Conservation (phyloP, 148 eudicot species). For the Agrostemma githago region DNA sequence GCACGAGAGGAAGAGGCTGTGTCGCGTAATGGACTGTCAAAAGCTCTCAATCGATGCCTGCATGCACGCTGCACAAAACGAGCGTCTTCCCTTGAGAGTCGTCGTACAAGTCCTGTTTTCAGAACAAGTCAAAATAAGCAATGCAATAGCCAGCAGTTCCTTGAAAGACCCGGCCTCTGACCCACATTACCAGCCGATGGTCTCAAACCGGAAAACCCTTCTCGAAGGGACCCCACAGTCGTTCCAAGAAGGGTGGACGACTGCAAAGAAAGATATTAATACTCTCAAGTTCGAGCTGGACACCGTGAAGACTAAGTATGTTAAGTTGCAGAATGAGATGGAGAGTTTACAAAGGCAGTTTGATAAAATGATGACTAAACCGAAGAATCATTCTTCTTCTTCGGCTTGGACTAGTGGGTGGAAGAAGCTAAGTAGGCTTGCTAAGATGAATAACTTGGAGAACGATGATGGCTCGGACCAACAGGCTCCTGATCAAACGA, state of each 20-base stretch:
- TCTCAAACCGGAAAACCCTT: constrained; percentile 59
- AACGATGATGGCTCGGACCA: constrained; percentile 44
- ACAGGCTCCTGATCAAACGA: constrained; percentile 35
- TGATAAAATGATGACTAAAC: constrained; percentile 62
- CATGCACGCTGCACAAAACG: constrained; percentile 97
- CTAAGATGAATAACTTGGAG: constrained; percentile 54
- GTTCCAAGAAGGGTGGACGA: constrained; percentile 94
- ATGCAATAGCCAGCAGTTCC: constrained; percentile 62
- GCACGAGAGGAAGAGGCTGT: constrained; percentile 83
- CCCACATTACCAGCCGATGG: constrained; percentile 57
- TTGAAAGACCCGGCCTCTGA: constrained; percentile 48
- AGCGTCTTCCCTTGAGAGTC: constrained; percentile 79
- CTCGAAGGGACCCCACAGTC: constrained; percentile 95
- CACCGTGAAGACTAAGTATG: constrained; percentile 71
- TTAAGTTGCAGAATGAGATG: constrained; percentile 76
- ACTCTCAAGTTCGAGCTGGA: constrained; percentile 92
- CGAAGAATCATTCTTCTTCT: constrained; percentile 42
- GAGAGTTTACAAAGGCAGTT: constrained; percentile 74
- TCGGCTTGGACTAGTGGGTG: constrained; percentile 88
- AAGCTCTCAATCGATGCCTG: constrained; percentile 97
- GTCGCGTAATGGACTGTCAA: constrained; percentile 97
- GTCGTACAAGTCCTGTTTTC: constrained; percentile 97
- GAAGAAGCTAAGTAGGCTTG: constrained; percentile 79
- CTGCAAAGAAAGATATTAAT: constrained; percentile 88
- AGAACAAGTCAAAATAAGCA: constrained; percentile 88